Percentiles rank a stretch among this genome's conserved stretches.
These are phyloP conservation scores for Desmodesmus armatus DNA, from an alignment of 139 green algal genomes.

Conservation along the genomic window DNA sequence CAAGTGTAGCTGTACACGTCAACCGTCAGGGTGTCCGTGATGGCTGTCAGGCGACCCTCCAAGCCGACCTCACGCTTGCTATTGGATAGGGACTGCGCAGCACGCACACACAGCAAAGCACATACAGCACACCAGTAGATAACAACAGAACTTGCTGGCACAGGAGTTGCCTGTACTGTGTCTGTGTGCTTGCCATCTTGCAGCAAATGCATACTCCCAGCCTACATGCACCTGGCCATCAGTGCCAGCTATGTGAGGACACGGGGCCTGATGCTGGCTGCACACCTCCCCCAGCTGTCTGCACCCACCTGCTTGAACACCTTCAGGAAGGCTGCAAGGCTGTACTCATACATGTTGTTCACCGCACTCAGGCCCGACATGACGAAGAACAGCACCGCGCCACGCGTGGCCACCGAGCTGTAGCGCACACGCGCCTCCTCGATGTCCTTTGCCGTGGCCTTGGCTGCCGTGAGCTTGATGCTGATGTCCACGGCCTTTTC, in stretches of 20 bases:
- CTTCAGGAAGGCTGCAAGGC: constrained; percentile 83
- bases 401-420: constrained; percentile 76
- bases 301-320: constrained; percentile 66
- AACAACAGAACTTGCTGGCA: neutral
- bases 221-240: too few species aligned
- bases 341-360: constrained; percentile 88
- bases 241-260: too few species aligned
- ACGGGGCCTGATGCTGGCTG: neutral
- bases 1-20: constrained; percentile 86
- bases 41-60: constrained; percentile 70
- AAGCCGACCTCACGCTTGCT: constrained; percentile 79
- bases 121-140: neutral
- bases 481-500: constrained; percentile 78
- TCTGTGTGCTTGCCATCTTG: too few species aligned
- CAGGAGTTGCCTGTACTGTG: neutral
- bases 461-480: constrained; percentile 69
- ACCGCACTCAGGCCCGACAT: constrained; percentile 89
- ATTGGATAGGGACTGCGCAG: constrained; percentile 60
- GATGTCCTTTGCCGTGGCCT: constrained; percentile 75
- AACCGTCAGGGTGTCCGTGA: constrained; percentile 79
- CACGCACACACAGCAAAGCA: neutral
- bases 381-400: constrained; percentile 84
- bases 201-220: too few species aligned
- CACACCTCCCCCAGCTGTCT: neutral
- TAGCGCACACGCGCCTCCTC: constrained; percentile 75